Evolutionary conservation across 83 land plant genomes (phyloP), one percentile per base, ranked within the genome.

Genomic region (Picea mariana): DNA sequence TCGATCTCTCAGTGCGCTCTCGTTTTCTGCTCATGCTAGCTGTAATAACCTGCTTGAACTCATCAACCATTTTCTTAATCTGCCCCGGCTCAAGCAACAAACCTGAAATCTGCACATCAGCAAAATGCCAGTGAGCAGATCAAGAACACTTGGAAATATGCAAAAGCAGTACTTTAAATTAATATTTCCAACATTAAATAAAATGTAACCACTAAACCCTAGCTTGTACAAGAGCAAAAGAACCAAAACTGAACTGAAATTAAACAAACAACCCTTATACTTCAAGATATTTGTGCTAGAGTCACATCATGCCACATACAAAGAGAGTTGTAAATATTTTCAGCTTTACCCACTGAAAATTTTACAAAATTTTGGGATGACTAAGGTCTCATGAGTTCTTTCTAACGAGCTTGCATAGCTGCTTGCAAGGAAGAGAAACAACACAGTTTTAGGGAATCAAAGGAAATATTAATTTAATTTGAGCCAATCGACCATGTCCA

Each of bases 1-100:
- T 88, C 21, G 91, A 79, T 47, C 91, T 75, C 27, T 84, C 83
- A 40, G 87, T 84, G 6, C 87, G 84, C 81, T 89, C 87, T 61
- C 86, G 82, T 79, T 87, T 89, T 75, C 90, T 82, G 42, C 90
- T 82, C 21, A 84, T 80, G 81, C 91, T 87, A 16, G 90, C 90
- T 59, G 85, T 89, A 16, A 89, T 83, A 11, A 86, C 87, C 49
- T 87, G 90, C 79, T 89, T 87, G 63, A 87, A 89, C 81, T 89
- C 85, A 62, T 87, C 89, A 16, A 89, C 91, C 80, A 89, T 89
- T 42, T 84, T 81, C 67, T 89, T 89, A 47, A 89, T 84, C 73
- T 87, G 89, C 26, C 84, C 90, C 15, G 87, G 73, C 60, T 87
- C 90, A 21, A 87, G 83, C 72, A 89, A 68, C 5, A 71, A 62